Evolutionary conservation across 169 alveolate genomes (phyloP).

Genomic region (Cardiosporidium cionae): DNA sequence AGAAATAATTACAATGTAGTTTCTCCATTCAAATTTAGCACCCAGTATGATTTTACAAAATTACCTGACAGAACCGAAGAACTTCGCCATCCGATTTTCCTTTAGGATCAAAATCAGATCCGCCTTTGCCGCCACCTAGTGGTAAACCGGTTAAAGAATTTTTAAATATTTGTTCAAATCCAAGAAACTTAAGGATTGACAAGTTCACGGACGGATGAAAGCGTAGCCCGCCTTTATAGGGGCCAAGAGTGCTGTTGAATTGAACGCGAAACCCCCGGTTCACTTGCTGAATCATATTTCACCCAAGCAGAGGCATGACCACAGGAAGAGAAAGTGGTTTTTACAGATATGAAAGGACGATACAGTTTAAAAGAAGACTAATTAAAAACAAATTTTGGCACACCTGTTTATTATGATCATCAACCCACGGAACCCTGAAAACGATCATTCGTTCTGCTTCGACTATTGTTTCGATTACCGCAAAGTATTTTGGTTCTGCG

Average conservation of each 20-base stretch:
- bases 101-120: constrained; percentile 75
- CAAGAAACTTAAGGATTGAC: constrained; percentile 66
- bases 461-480: constrained; percentile 45
- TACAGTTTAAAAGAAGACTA: neutral
- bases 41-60: constrained; percentile 35
- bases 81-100: constrained; percentile 69
- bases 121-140: constrained; percentile 79
- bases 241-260: constrained; percentile 61
- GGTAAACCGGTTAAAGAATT: constrained; percentile 62
- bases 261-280: constrained; percentile 72
- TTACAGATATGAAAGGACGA: neutral
- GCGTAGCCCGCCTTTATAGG: constrained; percentile 75
- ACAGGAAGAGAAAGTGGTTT: neutral
- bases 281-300: constrained; percentile 27
- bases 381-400: neutral
- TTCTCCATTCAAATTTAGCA: neutral
- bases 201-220: constrained; percentile 68
- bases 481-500: constrained; percentile 49
- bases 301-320: neutral
- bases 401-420: constrained; percentile 51
- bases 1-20: no score
- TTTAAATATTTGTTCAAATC: constrained; percentile 75
- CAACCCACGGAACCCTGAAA: constrained; percentile 61
- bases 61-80: constrained; percentile 57
- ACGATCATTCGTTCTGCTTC: constrained; percentile 61